Conservation (phyloP, 352 stramenopile genomes). For the Blastocystis sp. region DNA sequence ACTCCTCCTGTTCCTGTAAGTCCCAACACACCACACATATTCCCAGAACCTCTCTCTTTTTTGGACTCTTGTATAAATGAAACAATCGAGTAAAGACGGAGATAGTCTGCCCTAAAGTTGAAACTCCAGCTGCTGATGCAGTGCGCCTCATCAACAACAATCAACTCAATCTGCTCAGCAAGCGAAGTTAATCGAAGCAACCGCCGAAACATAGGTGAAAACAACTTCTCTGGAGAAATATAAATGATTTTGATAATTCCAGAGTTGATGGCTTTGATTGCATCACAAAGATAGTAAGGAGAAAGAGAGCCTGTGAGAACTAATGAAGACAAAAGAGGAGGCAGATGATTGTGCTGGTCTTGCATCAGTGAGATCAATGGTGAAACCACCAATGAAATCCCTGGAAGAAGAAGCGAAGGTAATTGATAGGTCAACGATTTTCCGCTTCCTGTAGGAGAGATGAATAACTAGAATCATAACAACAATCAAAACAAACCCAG, state of each 20-base stretch:
- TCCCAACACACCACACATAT: constrained; percentile 43
- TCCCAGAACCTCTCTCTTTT: background rate
- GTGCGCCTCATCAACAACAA: constrained; percentile 67
- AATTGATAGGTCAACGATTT: constrained; percentile 64
- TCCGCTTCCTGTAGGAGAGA: constrained; percentile 61
- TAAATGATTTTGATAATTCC: constrained; percentile 61
- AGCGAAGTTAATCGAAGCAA: constrained; percentile 52
- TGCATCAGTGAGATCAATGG: constrained; percentile 58
- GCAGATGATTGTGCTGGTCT: constrained; percentile 43
- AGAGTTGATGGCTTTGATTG: constrained; percentile 8
- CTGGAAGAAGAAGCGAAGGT: background rate
- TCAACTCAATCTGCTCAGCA: background rate
- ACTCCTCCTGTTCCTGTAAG: constrained; percentile 23
- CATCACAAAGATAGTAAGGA: background rate
- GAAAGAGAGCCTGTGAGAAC: background rate
- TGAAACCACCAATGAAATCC: constrained; percentile 25
- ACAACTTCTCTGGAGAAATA: constrained; percentile 49
- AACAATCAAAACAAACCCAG: background rate
- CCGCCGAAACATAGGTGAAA: constrained; percentile 23
- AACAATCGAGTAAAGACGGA: constrained; percentile 65
- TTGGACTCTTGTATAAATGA: constrained; percentile 68
- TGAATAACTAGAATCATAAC: background rate
- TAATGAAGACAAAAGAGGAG: background rate
- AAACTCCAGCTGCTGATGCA: constrained; percentile 66
- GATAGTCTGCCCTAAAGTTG: constrained; percentile 67